Conservation (phyloP, 805 yeast genomes). For the Candida railenensis region DNA sequence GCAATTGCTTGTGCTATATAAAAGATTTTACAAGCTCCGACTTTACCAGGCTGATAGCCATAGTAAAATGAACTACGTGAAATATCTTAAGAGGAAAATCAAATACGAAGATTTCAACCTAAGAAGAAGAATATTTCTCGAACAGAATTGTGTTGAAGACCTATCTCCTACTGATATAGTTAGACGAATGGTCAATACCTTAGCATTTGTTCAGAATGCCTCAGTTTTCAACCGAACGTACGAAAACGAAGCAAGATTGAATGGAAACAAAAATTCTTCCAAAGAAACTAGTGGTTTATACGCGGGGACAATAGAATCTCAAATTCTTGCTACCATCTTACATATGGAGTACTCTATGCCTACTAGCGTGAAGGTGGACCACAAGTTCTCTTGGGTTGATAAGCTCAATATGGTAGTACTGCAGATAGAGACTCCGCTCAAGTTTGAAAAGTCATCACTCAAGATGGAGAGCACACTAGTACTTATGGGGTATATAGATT, state of each 20-base stretch:
- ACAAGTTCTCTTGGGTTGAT: conserved; percentile 20
- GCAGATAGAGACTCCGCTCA: not conserved
- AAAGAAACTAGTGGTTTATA: conserved; percentile 9
- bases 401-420: conserved; percentile 8
- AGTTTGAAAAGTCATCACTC: conserved; percentile 2
- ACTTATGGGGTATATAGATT: conserved; percentile 22
- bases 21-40: conserved; percentile 31
- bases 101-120: conserved; percentile 15
- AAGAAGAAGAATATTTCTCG: conserved; percentile 14
- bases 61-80: conserved; percentile 13
- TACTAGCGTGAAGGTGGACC: conserved; percentile 22
- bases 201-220: conserved; percentile 31
- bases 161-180: conserved; percentile 12
- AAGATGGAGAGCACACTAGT: conserved; percentile 6
- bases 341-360: conserved; percentile 23
- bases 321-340: conserved; percentile 23
- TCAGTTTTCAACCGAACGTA: conserved; percentile 16
- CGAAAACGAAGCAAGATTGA: conserved; percentile 2
- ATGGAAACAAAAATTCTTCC: conserved; percentile 4
- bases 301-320: conserved; percentile 22
- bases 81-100: conserved; percentile 26
- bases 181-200: conserved; percentile 23
- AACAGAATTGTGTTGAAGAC: not conserved
- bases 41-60: conserved; percentile 17
- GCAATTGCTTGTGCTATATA: conserved; percentile 23